Evolutionary conservation across 1,139 yeast species (phyloP).

Genomic region (Debaryomyces sp.): DNA sequence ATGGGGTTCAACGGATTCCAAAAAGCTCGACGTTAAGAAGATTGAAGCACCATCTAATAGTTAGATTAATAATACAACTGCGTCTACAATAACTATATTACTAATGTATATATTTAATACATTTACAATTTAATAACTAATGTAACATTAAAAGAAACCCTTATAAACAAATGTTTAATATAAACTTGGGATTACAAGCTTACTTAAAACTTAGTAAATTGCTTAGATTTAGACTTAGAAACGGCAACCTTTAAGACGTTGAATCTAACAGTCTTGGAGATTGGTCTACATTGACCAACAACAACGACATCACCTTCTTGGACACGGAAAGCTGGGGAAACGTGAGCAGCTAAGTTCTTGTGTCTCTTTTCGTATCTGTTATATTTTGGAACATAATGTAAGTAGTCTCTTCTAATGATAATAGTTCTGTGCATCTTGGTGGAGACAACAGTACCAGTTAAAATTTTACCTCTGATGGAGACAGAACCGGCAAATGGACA

Average conservation of each 20-base stretch:
- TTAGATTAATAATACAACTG: neutral
- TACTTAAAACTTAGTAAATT: slow-evolving; percentile 91
- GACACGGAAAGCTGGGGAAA: slow-evolving; percentile 99
- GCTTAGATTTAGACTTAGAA: slow-evolving; percentile 88
- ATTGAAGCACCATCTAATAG: slow-evolving; percentile 57
- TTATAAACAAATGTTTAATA: slow-evolving; percentile 9
- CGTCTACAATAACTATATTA: slow-evolving; percentile 1
- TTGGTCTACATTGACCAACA: slow-evolving; percentile 99
- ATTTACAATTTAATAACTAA: slow-evolving; percentile 16
- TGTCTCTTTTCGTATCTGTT: slow-evolving; percentile 99
- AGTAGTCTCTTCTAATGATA: slow-evolving; percentile 99
- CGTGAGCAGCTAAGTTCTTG: slow-evolving; percentile 99
- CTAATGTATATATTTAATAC: slow-evolving; percentile 8
- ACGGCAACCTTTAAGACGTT: slow-evolving; percentile 96
- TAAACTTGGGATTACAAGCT: slow-evolving; percentile 7
- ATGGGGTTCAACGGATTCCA: slow-evolving; percentile 83
- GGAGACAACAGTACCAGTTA: slow-evolving; percentile 98
- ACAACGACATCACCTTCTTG: slow-evolving; percentile 98
- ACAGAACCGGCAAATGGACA: slow-evolving; percentile 98
- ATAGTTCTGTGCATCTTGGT: slow-evolving; percentile 99
- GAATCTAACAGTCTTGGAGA: slow-evolving; percentile 99
- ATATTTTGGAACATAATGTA: slow-evolving; percentile 99
- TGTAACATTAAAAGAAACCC: slow-evolving; percentile 26
- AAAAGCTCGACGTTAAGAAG: slow-evolving; percentile 53
- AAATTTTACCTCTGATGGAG: slow-evolving; percentile 99